Evolutionary conservation across 331 rosid genomes (phyloP).

Genomic region (Arachis monticola): DNA sequence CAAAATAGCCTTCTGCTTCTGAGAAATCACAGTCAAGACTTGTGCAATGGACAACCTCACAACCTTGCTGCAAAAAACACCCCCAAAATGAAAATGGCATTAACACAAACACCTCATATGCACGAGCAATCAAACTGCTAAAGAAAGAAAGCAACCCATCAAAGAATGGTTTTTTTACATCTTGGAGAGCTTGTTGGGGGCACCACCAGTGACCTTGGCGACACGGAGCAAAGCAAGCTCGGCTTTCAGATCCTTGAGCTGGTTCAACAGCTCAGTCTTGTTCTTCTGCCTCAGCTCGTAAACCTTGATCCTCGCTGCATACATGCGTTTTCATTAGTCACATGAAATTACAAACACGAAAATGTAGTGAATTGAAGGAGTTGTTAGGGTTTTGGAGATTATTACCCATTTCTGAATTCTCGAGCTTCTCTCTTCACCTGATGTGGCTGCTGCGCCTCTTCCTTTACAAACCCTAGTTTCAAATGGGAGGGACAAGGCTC

Average conservation of each 20-base stretch:
- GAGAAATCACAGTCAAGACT: conserved; percentile 91
- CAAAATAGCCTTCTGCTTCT: conserved; percentile 87
- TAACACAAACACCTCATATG: conserved; percentile 9
- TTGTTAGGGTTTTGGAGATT: not conserved
- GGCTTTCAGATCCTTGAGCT: conserved; percentile 95
- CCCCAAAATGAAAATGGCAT: not conserved
- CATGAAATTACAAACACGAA: not conserved
- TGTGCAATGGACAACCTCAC: conserved; percentile 91
- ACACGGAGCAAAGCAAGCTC: conserved; percentile 95
- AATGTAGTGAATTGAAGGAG: not conserved
- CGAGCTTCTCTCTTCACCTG: not conserved
- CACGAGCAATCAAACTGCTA: not conserved
- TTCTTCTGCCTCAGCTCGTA: conserved; percentile 93
- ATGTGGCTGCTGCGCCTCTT: conserved; percentile 43
- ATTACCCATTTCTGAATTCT: conserved; percentile 53
- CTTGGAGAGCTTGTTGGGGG: conserved; percentile 98
- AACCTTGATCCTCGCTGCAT: conserved; percentile 93
- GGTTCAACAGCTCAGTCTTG: conserved; percentile 70
- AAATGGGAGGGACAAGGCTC: not conserved
- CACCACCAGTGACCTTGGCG: conserved; percentile 98
- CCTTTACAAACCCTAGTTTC: conserved; percentile 43
- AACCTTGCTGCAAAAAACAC: conserved; percentile 69
- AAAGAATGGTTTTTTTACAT: conserved; percentile 46
- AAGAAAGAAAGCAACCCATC: not conserved
- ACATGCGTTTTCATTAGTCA: not conserved